These are phyloP conservation scores for Taphrina confusa DNA, from an alignment of 1,139 yeast genomes.

Conservation along the genomic window DNA sequence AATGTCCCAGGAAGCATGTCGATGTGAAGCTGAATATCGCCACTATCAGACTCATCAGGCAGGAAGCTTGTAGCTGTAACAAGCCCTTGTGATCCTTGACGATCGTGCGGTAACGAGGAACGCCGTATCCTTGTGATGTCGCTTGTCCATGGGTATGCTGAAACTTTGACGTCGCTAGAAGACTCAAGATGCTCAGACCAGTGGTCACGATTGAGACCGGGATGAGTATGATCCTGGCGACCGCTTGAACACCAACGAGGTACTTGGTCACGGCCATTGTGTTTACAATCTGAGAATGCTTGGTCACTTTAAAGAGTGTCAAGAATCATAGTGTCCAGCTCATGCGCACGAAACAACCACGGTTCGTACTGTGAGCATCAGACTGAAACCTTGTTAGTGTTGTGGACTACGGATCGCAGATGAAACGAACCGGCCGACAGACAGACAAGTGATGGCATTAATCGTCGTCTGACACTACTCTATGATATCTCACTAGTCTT, in stretches of 20 bases:
- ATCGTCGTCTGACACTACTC: too few species aligned
- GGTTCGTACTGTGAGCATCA: too few species aligned
- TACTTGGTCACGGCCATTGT: too few species aligned
- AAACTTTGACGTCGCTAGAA: not conserved
- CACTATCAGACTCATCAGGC: not conserved
- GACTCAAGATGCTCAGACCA: not conserved
- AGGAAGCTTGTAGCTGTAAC: not conserved
- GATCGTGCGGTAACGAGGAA: not conserved
- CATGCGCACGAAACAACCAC: too few species aligned
- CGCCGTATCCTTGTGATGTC: not conserved
- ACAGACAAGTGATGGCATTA: too few species aligned
- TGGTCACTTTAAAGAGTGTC: too few species aligned
- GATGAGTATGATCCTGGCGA: not conserved
- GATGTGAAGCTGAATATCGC: not conserved
- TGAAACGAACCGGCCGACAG: too few species aligned
- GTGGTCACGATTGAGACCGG: conserved; percentile 1
- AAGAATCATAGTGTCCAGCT: too few species aligned
- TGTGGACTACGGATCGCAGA: too few species aligned
- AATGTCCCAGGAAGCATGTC: not conserved
- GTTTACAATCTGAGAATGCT: too few species aligned
- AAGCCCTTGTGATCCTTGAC: not conserved
- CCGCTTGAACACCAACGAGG: not conserved
- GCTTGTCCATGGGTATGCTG: not conserved
- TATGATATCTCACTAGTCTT: too few species aligned
- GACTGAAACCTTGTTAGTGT: too few species aligned